Evolutionary conservation across 1,139 yeast species (phyloP), one percentile per base, ranked within the genome.

Genomic region (Geotrichum histeridarum): DNA sequence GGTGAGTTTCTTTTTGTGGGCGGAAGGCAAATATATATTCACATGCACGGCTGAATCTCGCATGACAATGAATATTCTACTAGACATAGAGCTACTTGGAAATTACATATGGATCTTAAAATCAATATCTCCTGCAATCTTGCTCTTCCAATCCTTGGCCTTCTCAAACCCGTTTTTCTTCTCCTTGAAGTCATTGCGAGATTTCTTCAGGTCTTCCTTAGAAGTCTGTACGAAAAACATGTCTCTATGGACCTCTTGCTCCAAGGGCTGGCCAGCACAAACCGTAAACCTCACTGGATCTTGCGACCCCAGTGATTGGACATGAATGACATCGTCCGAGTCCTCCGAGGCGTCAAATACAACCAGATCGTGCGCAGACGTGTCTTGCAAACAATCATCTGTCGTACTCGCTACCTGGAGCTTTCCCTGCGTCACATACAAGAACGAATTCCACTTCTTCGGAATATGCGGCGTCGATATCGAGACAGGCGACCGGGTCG

Each of bases 151-250:
- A 9, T 78, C 76, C 54, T 70, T 74, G 49, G 85, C 78, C 47
- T 77, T 77, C 63, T 81, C 88, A 64, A 86, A 86, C 0, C 89
- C 90, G 64, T 84, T 82, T 32, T 71, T 67, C 47, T 53, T 53
- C n/a, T 53, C 49, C 15, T 30, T 37, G 38, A 46, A 53, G 33
- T 53, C 53, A 8, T 35, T 79, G 83, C 54, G 80, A 0, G 84
- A 87, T 62, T 82, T 69, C 59, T 77, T 76, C 53, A 85, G 81
- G 58, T 78, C 78, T 50, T 77, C 81, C 55, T 74, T 73, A 27
- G 81, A 69, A n/a, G 81, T 77, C 54, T 84, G 88, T n/a, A 83
- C 91, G 67, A 85, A 86, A 35, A 94, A 94, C 32, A 95, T 95
- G 64, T 86, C 83, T 66, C 87, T 94, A 33, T 85, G 83, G 48